Conservation (phyloP, 768 basidiomycete genomes). For the Dendrothele bispora region DNA sequence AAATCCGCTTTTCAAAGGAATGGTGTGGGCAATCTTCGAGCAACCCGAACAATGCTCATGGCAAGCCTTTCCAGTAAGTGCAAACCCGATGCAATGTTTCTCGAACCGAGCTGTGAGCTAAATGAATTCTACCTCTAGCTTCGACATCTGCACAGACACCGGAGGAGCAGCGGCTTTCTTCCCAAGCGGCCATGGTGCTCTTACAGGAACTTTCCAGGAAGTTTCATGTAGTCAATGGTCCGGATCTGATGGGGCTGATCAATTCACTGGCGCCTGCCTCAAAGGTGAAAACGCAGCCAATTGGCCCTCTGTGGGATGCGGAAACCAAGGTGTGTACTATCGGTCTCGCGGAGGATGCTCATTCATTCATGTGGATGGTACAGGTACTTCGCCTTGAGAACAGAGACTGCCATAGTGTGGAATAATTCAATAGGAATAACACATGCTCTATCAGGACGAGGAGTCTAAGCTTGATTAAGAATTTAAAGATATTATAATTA, state of each 20-base stretch:
- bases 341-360: too few species aligned
- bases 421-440: too few species aligned
- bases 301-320: slow-evolving; percentile 54
- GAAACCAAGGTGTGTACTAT: slow-evolving; percentile 51
- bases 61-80: slow-evolving; percentile 50
- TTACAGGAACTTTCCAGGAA: slow-evolving; percentile 54
- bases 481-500: too few species aligned
- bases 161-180: slow-evolving; percentile 54
- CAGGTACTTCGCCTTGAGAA: too few species aligned
- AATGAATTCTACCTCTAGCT: slow-evolving; percentile 33
- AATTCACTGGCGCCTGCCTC: slow-evolving; percentile 53
- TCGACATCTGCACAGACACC: slow-evolving; percentile 62
- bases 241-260: slow-evolving; percentile 46
- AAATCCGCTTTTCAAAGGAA: slow-evolving; percentile 23
- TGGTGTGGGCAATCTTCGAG: slow-evolving; percentile 55
- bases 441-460: too few species aligned
- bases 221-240: slow-evolving; percentile 59
- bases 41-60: slow-evolving; percentile 41
- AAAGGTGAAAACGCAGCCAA: slow-evolving; percentile 45
- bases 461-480: too few species aligned
- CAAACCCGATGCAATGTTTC: not conserved
- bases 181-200: slow-evolving; percentile 55
- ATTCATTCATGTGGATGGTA: too few species aligned
- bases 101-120: not conserved
- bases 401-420: too few species aligned